Evolutionary conservation across 768 basidiomycete genomes (phyloP), one percentile per base, ranked within the genome.

Genomic region (Boletus speciosus): DNA sequence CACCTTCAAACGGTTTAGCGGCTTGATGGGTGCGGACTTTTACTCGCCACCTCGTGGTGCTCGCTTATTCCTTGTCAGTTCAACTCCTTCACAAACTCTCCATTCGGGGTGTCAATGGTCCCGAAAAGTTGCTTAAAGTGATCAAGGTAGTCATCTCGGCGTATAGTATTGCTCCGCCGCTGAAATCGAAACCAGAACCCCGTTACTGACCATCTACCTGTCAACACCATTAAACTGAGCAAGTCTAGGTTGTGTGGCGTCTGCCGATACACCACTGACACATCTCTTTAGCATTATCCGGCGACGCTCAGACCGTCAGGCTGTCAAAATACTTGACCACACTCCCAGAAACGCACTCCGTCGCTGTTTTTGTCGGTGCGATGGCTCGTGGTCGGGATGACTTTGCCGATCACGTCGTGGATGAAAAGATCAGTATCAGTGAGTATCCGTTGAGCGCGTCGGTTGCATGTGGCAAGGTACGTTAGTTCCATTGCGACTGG

Each of bases 1-100:
- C 58, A 99, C 97, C 12, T 98, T 99, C 74, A 99, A 99, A 74
- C 85, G 97, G 10, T 99, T 99, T 74, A 93, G 92, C 54, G 97
- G 97, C 21, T 77, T 99, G 60, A 99, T 99, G 97, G 95, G 94
- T 96, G 66, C 58, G 79, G 57, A 66, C 9, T 14, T 35, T 21
- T 40, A 0, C n/a, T 7, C 9, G 16, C 3, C 7, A 21, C 29
- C 6, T 21, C 32, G 8, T 7, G 1, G 4, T 12, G 1, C 11
- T 44, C n/a, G 39, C 61, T 58, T 25, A 61, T 49, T 41, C 27
- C 7, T 32, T 52, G 37, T 9, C 64, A 97, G 96, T 98, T 12
- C 97, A 98, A 86, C 81, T 99, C 8, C 81, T 99, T 10, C 96
- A 99, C 74, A 95, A 92, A 63, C 81, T 98, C 19, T 93, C 88